Evolutionary conservation across 2,329 filamentous ascomycete genomes (phyloP).

Genomic region (Fusarium albosuccineum): DNA sequence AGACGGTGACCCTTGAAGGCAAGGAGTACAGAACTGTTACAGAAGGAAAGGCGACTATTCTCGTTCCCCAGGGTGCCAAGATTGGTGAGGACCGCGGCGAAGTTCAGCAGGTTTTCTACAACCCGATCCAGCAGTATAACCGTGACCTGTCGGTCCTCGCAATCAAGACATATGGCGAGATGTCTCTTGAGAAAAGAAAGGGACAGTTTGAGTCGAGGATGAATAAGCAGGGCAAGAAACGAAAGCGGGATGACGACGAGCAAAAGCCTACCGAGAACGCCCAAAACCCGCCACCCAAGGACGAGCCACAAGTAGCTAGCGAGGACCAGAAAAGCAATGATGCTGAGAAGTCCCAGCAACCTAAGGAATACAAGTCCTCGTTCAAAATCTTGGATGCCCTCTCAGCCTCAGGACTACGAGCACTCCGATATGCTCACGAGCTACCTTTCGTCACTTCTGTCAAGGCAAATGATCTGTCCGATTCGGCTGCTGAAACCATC

Average conservation of each 20-base stretch:
- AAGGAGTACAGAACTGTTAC: conserved; percentile 65
- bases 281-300: conserved; percentile 21
- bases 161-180: conserved; percentile 88
- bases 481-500: conserved; percentile 83
- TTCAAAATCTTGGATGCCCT: conserved; percentile 95
- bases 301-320: conserved; percentile 28
- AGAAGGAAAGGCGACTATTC: conserved; percentile 70
- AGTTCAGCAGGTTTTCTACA: conserved; percentile 92
- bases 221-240: conserved; percentile 59
- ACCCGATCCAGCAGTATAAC: conserved; percentile 99
- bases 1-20: conserved; percentile 55
- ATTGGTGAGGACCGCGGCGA: conserved; percentile 67
- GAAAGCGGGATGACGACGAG: conserved; percentile 59
- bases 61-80: conserved; percentile 63
- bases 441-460: conserved; percentile 85
- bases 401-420: conserved; percentile 92
- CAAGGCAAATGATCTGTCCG: conserved; percentile 90
- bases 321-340: conserved; percentile 24
- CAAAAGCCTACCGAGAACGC: conserved; percentile 37
- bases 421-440: conserved; percentile 91
- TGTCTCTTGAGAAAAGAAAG: conserved; percentile 63
- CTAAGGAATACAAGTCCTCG: conserved; percentile 54
- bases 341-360: conserved; percentile 30
- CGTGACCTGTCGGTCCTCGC: conserved; percentile 93
- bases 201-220: conserved; percentile 58